Evolutionary conservation across 495 filamentous ascomycete genomes (phyloP), one percentile per base, ranked within the genome.

Genomic region (Viridothelium virens): DNA sequence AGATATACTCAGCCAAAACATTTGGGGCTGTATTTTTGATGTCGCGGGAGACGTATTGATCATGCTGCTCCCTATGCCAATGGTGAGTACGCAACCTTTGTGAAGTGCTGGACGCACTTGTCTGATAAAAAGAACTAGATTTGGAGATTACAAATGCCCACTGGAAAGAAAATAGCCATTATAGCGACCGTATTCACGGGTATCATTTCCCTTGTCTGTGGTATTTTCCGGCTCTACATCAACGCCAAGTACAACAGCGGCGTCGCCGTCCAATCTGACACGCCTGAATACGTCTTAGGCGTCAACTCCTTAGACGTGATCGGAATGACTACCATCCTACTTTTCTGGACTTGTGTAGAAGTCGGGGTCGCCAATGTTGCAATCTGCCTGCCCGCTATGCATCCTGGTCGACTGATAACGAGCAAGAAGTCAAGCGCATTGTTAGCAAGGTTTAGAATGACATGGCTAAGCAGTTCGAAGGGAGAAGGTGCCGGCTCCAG

Each of bases 381-480:
- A 59, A 59, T 59, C 53, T 59, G 53, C 53, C 31, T 59, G 31
- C 53, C 53, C 7, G 31, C 53, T 10, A 59, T 59, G 53, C 53
- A 4, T 36, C 53, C 53, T 34, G 53, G 53, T 14, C 53, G 53
- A 34, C 53, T 59, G 33, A 4, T 59, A 34, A 59, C 53, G 1
- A 59, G 31, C 53, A 33, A 59, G 31, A 18, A 31, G 18, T 34
- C 53, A 59, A 59, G 14, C 7, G 53, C 7, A 9, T 34, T 59
- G 7, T 36, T 59, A 31, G 31, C 10, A 59, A 59, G 31, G 14
- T 9, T 59, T 9, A 4, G 53, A 2, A 59, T 59, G 53, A 9
- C 53, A 18, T 59, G 53, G 53, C 6, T 59, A 31, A 6, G 25
- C 3, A 59, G 53, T 31, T 59, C 31, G 14, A 59, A 59, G 31